These are phyloP conservation scores for Thalassiosira exigua DNA, from an alignment of 352 stramenopile genomes.

Conservation along the genomic window DNA sequence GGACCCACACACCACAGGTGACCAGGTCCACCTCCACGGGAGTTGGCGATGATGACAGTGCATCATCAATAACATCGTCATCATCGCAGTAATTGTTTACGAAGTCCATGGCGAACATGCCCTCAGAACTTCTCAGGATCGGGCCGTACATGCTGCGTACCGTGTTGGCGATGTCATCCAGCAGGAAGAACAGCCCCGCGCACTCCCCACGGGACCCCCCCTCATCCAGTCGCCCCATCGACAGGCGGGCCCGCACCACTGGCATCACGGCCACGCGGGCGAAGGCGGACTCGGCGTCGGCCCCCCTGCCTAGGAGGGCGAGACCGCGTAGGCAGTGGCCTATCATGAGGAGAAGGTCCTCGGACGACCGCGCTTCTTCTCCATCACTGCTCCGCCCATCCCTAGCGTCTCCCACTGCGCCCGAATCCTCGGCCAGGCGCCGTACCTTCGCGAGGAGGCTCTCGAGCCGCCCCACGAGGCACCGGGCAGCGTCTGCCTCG, in stretches of 20 bases:
- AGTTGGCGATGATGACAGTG: background rate
- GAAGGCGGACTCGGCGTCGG: conserved; percentile 76
- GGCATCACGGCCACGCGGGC: conserved; percentile 80
- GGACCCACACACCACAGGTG: conserved; percentile 81
- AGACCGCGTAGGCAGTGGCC: conserved; percentile 77
- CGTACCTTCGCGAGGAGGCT: conserved; percentile 58
- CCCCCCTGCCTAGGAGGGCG: conserved; percentile 59
- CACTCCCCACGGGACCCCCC: conserved; percentile 81
- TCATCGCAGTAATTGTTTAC: conserved; percentile 4
- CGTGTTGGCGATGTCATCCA: conserved; percentile 76
- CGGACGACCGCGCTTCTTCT: conserved; percentile 21
- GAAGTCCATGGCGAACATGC: conserved; percentile 67
- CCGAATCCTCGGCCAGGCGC: conserved; percentile 26
- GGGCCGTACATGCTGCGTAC: conserved; percentile 67
- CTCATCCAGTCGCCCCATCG: conserved; percentile 81
- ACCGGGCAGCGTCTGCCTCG: conserved; percentile 68
- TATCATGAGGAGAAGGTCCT: conserved; percentile 66
- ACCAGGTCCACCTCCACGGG: conserved; percentile 79
- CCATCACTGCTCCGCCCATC: background rate
- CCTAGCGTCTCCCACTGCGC: conserved; percentile 8
- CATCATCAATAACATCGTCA: conserved; percentile 14
- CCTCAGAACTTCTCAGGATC: conserved; percentile 70
- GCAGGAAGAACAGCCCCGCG: conserved; percentile 70
- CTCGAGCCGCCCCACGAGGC: conserved; percentile 65
- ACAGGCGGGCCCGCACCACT: conserved; percentile 78